Conservation (phyloP, 2,329 filamentous ascomycete species). For the Neocucurbitaria cava region DNA sequence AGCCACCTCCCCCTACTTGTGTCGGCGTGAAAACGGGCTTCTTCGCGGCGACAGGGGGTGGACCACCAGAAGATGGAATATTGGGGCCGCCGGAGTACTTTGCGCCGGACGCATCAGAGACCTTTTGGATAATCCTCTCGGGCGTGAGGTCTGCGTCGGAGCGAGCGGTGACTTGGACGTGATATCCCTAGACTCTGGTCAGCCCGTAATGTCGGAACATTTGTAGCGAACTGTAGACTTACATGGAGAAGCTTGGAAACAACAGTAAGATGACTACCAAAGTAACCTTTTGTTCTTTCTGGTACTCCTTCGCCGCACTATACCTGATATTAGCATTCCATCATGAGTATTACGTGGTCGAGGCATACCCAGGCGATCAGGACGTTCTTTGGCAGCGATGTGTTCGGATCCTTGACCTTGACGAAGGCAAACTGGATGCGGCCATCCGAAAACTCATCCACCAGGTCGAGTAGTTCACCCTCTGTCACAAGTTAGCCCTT, state of each 20-base stretch:
- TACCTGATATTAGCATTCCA: constrained; percentile 17
- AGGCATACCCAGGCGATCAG: constrained; percentile 80
- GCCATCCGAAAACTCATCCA: constrained; percentile 97
- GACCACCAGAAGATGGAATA: constrained; percentile 62
- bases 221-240: constrained; percentile 27
- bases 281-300: constrained; percentile 98
- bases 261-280: constrained; percentile 89
- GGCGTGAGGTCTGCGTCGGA: constrained; percentile 88
- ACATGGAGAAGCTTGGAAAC: constrained; percentile 91
- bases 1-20: constrained; percentile 60
- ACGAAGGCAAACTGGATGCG: constrained; percentile 96
- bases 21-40: constrained; percentile 94
- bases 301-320: constrained; percentile 94
- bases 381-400: constrained; percentile 85
- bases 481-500: constrained; percentile 61
- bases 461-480: constrained; percentile 85
- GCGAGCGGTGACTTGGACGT: constrained; percentile 95
- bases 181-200: constrained; percentile 72
- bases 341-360: not conserved
- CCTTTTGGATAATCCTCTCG: constrained; percentile 88
- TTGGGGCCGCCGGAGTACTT: constrained; percentile 81
- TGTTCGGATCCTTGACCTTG: constrained; percentile 96
- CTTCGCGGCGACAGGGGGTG: constrained; percentile 75
- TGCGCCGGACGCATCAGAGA: constrained; percentile 90
- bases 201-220: constrained; percentile 19